These are phyloP conservation scores for Penicillium nordicum DNA, from an alignment of 2,329 filamentous ascomycete genomes.

Conservation along the genomic window DNA sequence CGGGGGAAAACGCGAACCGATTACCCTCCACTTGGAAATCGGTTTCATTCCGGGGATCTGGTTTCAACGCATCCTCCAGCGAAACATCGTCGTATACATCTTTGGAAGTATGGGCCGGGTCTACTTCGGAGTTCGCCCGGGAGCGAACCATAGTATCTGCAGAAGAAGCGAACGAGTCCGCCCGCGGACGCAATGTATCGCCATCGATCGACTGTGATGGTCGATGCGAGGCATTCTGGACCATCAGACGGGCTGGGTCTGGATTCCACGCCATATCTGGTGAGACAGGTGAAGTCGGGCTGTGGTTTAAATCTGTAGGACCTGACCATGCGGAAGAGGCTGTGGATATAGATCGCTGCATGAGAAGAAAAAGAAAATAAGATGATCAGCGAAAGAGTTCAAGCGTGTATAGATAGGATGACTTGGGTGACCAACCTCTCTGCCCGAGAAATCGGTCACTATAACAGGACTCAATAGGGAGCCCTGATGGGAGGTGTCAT, in stretches of 20 bases:
- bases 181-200: constrained; percentile 44
- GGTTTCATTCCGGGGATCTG: constrained; percentile 70
- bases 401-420: neutral
- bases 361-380: neutral
- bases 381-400: neutral
- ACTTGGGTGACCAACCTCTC: constrained; percentile 17
- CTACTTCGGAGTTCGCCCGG: constrained; percentile 33
- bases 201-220: constrained; percentile 40
- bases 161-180: constrained; percentile 40
- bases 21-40: constrained; percentile 77
- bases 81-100: constrained; percentile 38
- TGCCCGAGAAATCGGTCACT: constrained; percentile 13
- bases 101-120: constrained; percentile 17
- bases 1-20: constrained; percentile 74
- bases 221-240: constrained; percentile 29
- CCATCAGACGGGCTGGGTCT: constrained; percentile 25
- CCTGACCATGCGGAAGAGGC: constrained; percentile 19
- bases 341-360: constrained; percentile 19
- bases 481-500: constrained; percentile 9
- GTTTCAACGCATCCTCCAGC: constrained; percentile 61
- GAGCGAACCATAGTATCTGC: constrained; percentile 35
- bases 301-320: constrained; percentile 20
- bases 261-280: constrained; percentile 25
- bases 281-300: constrained; percentile 19
- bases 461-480: constrained; percentile 16